Evolutionary conservation across 805 yeast genomes (phyloP).

Genomic region (Metschnikowia rubicola): DNA sequence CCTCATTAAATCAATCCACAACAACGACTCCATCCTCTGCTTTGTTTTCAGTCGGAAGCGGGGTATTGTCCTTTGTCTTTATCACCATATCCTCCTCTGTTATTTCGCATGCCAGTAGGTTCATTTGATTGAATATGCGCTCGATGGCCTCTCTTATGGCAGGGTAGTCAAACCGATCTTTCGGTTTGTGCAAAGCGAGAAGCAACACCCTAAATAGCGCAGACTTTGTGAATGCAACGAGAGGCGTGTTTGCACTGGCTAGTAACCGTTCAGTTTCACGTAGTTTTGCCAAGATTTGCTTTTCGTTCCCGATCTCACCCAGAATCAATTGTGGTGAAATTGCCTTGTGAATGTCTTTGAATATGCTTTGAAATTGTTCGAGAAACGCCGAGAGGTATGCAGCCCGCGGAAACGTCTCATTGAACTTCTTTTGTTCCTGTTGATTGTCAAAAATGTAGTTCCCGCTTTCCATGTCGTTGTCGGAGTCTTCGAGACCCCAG

Average conservation of each 20-base stretch:
- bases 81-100: conserved; percentile 14
- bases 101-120: conserved; percentile 13
- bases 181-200: conserved; percentile 28
- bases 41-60: conserved; percentile 3
- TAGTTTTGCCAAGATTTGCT: conserved; percentile 15
- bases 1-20: not conserved
- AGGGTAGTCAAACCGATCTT: conserved; percentile 17
- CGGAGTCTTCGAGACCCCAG: conserved; percentile 42
- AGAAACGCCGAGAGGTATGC: conserved; percentile 20
- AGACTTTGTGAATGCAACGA: conserved; percentile 29
- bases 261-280: conserved; percentile 18
- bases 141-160: conserved; percentile 19
- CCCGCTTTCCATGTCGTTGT: conserved; percentile 26
- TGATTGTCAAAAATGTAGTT: conserved; percentile 36
- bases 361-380: conserved; percentile 14
- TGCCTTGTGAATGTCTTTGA: conserved; percentile 16
- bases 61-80: conserved; percentile 6
- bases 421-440: conserved; percentile 27
- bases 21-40: not conserved
- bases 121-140: conserved; percentile 18
- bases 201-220: conserved; percentile 31
- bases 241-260: conserved; percentile 23
- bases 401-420: conserved; percentile 24
- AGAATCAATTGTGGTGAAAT: conserved; percentile 16
- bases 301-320: conserved; percentile 9